These are phyloP conservation scores for Zhuliangozyma blackwelliae DNA, from an alignment of 1,139 yeast species.

Conservation along the genomic window DNA sequence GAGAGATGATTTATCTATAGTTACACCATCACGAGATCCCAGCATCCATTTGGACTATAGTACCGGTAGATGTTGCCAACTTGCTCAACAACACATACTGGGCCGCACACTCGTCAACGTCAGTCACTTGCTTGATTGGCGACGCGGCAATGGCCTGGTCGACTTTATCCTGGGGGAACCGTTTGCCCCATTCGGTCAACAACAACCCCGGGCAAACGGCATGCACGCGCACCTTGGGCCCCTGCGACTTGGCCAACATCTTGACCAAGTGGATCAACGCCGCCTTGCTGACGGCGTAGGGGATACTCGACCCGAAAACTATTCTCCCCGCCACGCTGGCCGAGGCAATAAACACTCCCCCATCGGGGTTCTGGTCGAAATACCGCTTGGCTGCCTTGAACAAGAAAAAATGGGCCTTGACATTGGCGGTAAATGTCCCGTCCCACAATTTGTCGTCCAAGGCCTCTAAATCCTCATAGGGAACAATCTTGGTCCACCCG, in stretches of 20 bases:
- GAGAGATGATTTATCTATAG: too few species aligned
- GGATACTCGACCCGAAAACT: conserved; percentile 31
- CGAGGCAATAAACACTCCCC: conserved; percentile 32
- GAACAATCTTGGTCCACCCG: conserved; percentile 25
- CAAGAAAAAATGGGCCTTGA: conserved; percentile 29
- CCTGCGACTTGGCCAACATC: conserved; percentile 31
- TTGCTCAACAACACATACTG: conserved; percentile 26
- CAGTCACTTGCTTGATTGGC: conserved; percentile 24
- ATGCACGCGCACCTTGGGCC: conserved; percentile 31
- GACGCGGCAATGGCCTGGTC: conserved; percentile 15
- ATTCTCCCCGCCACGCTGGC: conserved; percentile 35
- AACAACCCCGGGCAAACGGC: conserved; percentile 38
- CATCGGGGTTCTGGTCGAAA: conserved; percentile 24
- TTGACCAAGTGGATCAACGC: conserved; percentile 31
- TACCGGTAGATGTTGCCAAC: conserved; percentile 27
- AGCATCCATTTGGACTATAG: conserved; percentile 26
- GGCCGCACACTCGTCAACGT: conserved; percentile 30
- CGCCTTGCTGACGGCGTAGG: conserved; percentile 36
- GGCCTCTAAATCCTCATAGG: conserved; percentile 23
- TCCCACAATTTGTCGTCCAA: conserved; percentile 30
- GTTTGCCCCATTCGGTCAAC: conserved; percentile 36
- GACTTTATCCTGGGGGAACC: conserved; percentile 25
- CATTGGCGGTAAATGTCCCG: conserved; percentile 19
- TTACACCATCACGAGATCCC: too few species aligned
- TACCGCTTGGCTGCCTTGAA: conserved; percentile 28